Conservation (phyloP, 163 green algal species). For the Volvox carteri region DNA sequence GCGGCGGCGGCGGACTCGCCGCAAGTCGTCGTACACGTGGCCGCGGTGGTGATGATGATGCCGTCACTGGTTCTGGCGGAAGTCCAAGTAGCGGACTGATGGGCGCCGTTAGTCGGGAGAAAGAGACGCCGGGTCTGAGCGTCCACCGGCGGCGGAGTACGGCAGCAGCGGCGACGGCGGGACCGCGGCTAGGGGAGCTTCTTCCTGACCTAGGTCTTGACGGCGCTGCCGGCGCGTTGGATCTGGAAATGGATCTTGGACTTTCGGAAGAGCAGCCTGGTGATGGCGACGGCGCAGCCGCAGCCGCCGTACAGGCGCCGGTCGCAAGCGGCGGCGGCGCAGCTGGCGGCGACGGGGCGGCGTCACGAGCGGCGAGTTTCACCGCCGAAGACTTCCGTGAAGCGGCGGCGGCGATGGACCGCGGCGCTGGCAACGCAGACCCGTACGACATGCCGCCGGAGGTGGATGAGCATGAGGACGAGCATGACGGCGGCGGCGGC, state of each 20-base stretch:
- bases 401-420: neutral
- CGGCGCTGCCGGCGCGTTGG: neutral
- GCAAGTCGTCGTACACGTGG: neutral
- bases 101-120: constrained; percentile 1
- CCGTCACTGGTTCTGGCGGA: neutral
- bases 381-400: constrained; percentile 19
- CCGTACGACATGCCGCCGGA: constrained; percentile 19
- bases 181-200: neutral
- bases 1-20: neutral
- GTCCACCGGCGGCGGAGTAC: constrained; percentile 16
- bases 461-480: neutral
- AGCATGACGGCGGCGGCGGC: neutral
- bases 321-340: neutral
- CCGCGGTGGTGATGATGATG: neutral
- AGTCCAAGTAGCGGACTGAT: constrained; percentile 32
- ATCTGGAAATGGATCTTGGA: constrained; percentile 29
- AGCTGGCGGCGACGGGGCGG: neutral
- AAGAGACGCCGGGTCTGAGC: neutral
- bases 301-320: neutral
- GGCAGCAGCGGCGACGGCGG: constrained; percentile 11
- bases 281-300: neutral
- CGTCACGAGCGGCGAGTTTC: neutral
- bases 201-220: constrained; percentile 10
- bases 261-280: neutral
- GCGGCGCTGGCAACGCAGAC: neutral